Conservation (phyloP, 768 basidiomycete genomes). For the Pisolithus orientalis region DNA sequence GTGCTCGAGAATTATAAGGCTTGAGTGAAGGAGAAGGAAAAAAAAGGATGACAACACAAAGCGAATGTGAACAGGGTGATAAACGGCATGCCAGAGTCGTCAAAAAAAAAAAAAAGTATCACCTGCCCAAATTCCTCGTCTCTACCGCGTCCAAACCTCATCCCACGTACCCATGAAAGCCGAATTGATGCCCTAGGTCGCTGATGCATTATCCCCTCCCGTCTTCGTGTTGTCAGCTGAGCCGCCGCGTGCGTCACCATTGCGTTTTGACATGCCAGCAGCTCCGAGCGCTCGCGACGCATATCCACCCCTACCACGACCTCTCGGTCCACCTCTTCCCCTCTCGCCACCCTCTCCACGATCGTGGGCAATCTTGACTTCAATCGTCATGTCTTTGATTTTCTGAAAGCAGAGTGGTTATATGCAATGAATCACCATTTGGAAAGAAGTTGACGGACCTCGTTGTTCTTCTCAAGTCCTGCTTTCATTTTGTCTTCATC, state of each 20-base stretch:
- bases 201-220: slow-evolving; percentile 21
- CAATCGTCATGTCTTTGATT: slow-evolving; percentile 58
- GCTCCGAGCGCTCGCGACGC: slow-evolving; percentile 63
- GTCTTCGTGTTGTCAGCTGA: slow-evolving; percentile 21
- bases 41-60: slow-evolving; percentile 5
- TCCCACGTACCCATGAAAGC: neutral
- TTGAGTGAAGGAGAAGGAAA: slow-evolving; percentile 2
- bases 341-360: slow-evolving; percentile 34
- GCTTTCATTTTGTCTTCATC: slow-evolving; percentile 82
- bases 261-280: slow-evolving; percentile 53
- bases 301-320: slow-evolving; percentile 48
- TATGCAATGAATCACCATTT: neutral
- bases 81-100: slow-evolving; percentile 8
- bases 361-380: slow-evolving; percentile 70
- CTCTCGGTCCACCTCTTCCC: slow-evolving; percentile 48
- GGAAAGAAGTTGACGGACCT: slow-evolving; percentile 38
- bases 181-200: neutral
- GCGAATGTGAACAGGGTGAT: slow-evolving; percentile 4
- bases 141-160: slow-evolving; percentile 4
- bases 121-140: slow-evolving; percentile 13
- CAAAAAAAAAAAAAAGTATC: slow-evolving; percentile 5
- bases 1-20: slow-evolving; percentile 15
- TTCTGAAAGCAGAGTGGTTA: slow-evolving; percentile 38
- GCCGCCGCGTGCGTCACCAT: slow-evolving; percentile 23
- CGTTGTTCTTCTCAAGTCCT: slow-evolving; percentile 67